phyloP scores from a whole-genome alignment of 2,329 filamentous ascomycete genomes.

The Calonectria hongkongensis region DNA sequence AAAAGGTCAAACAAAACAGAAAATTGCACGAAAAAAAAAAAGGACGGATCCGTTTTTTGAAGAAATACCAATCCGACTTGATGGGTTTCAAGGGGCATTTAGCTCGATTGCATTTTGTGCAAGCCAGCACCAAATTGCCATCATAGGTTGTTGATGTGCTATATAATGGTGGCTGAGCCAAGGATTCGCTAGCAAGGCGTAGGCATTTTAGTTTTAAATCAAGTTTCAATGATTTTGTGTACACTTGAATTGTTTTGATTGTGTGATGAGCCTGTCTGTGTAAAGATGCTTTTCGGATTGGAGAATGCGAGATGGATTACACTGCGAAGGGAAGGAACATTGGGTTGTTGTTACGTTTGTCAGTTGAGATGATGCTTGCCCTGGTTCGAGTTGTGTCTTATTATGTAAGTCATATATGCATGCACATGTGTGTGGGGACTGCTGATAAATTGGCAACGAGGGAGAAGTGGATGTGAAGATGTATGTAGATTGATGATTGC shows the following conservation, averaged over 20 bases:
- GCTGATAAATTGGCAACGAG: neutral
- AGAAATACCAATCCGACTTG: conserved; percentile 48
- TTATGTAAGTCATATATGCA: conserved; percentile 20
- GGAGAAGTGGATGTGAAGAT: neutral
- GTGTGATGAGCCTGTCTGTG: neutral
- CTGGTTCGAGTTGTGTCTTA: neutral
- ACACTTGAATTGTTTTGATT: conserved; percentile 3
- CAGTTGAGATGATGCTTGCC: too few relatives aligned
- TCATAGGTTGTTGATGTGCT: conserved; percentile 2
- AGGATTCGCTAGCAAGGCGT: conserved; percentile 42
- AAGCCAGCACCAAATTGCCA: conserved; percentile 28
- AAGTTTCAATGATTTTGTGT: conserved; percentile 38
- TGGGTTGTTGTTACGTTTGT: too few relatives aligned
- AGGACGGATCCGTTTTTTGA: conserved; percentile 40
- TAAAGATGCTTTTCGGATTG: neutral
- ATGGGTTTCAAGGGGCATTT: conserved; percentile 45
- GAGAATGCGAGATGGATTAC: neutral
- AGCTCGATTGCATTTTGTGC: conserved; percentile 43
- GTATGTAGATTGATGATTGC: neutral
- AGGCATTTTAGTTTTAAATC: conserved; percentile 39
- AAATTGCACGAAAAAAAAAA: conserved; percentile 34
- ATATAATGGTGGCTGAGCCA: conserved; percentile 29
- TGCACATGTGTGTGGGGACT: neutral
- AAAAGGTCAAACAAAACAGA: conserved; percentile 33
- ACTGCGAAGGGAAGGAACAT: neutral